Percentiles rank a stretch among this genome's conserved stretches.
These are phyloP conservation scores for Blepharisma stoltei DNA, from an alignment of 73 alveolate genomes.

Conservation along the genomic window DNA sequence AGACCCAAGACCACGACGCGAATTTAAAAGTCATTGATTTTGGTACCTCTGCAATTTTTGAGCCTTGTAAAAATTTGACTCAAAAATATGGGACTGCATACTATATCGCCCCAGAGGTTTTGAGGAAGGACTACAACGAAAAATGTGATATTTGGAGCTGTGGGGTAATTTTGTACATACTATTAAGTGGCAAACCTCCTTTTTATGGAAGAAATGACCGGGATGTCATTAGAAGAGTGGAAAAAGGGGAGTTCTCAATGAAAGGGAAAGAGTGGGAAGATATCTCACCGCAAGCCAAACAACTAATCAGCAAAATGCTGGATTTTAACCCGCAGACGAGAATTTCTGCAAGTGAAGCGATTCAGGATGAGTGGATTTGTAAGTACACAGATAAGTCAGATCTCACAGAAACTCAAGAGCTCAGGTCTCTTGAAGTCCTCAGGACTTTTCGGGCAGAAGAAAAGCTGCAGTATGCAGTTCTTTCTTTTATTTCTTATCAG, in stretches of 20 bases:
- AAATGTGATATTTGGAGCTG: slow-evolving; percentile 62
- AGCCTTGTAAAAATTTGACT: slow-evolving; percentile 20
- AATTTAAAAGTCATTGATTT: slow-evolving; percentile 81
- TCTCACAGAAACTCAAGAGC: background rate
- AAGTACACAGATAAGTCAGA: background rate
- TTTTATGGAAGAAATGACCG: slow-evolving; percentile 41
- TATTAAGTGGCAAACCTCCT: slow-evolving; percentile 47
- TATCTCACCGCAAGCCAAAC: slow-evolving; percentile 40
- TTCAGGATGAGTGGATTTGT: background rate
- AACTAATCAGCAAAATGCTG: slow-evolving; percentile 38
- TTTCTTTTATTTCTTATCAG: background rate
- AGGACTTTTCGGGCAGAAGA: background rate
- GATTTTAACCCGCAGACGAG: slow-evolving; percentile 35
- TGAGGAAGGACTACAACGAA: slow-evolving; percentile 48
- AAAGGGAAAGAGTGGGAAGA: slow-evolving; percentile 36
- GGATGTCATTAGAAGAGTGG: slow-evolving; percentile 38
- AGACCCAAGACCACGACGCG: slow-evolving; percentile 57
- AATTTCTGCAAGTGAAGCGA: slow-evolving; percentile 39
- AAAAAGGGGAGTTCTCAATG: slow-evolving; percentile 34
- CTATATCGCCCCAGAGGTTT: slow-evolving; percentile 60
- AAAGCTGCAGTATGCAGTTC: background rate
- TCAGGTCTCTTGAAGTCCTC: background rate
- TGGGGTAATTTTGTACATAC: slow-evolving; percentile 49
- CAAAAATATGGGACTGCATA: slow-evolving; percentile 43
- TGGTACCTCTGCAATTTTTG: slow-evolving; percentile 59